These are phyloP conservation scores for Diaporthe capsici DNA, from an alignment of 2,329 filamentous ascomycete genomes.

Conservation along the genomic window DNA sequence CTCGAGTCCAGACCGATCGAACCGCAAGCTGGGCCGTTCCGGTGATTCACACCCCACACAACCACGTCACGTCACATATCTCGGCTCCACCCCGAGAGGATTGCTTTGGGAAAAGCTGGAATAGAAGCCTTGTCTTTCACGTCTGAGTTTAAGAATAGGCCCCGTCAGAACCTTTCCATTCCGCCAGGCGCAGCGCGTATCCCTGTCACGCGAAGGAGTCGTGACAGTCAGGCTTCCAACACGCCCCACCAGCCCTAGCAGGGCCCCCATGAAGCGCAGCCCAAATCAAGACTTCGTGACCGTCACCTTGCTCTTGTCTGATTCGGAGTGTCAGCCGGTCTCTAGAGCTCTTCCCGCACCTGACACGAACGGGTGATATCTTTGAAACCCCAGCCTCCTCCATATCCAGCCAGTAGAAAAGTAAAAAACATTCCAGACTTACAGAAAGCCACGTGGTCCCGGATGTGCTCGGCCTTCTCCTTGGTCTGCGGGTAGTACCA, in stretches of 20 bases:
- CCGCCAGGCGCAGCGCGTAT: slow-evolving; percentile 25
- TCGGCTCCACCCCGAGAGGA: neutral
- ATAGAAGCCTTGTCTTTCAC: slow-evolving; percentile 3
- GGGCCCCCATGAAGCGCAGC: slow-evolving; percentile 9
- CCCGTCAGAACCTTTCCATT: slow-evolving; percentile 27
- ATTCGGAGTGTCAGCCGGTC: neutral
- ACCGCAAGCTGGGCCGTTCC: slow-evolving; percentile 33
- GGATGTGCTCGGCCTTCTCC: slow-evolving; percentile 64
- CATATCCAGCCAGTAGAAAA: neutral
- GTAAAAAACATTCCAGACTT: slow-evolving; percentile 48
- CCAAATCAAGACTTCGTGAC: slow-evolving; percentile 41
- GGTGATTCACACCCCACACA: slow-evolving; percentile 29
- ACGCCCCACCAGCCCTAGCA: slow-evolving; percentile 13
- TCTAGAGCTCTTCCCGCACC: slow-evolving; percentile 29
- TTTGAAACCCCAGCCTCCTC: neutral
- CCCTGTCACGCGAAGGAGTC: slow-evolving; percentile 31
- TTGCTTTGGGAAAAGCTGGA: slow-evolving; percentile 14
- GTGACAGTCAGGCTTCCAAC: slow-evolving; percentile 7
- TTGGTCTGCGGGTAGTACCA: slow-evolving; percentile 70
- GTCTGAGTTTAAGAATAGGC: slow-evolving; percentile 23
- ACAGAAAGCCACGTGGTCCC: slow-evolving; percentile 72
- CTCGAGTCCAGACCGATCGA: slow-evolving; percentile 57
- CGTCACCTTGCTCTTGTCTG: slow-evolving; percentile 54
- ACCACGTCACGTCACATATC: slow-evolving; percentile 24
- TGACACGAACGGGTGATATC: neutral